These are phyloP conservation scores for Gynochthodes officinalis DNA, from an alignment of 257 asterid species.

Conservation along the genomic window DNA sequence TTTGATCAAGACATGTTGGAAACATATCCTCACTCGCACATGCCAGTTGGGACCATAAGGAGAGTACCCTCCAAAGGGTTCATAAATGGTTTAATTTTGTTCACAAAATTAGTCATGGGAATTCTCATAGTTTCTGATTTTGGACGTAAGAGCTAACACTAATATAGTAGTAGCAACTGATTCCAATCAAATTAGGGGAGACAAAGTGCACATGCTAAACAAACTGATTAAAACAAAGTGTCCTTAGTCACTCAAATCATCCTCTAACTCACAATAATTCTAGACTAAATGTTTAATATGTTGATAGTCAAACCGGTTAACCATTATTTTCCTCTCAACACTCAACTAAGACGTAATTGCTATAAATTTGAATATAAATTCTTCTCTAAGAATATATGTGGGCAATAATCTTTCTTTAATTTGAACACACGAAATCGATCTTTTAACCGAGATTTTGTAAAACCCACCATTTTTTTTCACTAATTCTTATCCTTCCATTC, in stretches of 20 bases:
- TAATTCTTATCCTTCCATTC: not conserved
- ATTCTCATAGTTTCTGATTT: not conserved
- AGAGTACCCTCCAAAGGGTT: not conserved
- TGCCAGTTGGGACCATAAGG: slow-evolving; percentile 20
- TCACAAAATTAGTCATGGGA: not conserved
- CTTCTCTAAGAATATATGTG: too few relatives aligned
- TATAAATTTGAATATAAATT: too few relatives aligned
- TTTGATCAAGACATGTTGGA: slow-evolving; percentile 20
- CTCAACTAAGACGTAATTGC: not conserved
- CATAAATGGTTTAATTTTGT: not conserved
- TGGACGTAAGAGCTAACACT: slow-evolving; percentile 2
- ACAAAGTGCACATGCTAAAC: slow-evolving; percentile 22
- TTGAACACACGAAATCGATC: too few relatives aligned
- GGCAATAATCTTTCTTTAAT: too few relatives aligned
- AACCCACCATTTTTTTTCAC: not conserved
- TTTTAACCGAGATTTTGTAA: slow-evolving; percentile 1
- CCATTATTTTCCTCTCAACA: not conserved
- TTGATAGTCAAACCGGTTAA: too few relatives aligned
- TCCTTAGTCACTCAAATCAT: slow-evolving; percentile 13
- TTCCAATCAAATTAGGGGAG: slow-evolving; percentile 1
- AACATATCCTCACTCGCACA: slow-evolving; percentile 18
- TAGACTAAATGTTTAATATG: not conserved
- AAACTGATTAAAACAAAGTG: slow-evolving; percentile 1
- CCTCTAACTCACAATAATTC: slow-evolving; percentile 4
- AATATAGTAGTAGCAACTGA: not conserved